Percentiles rank a stretch among this genome's conserved stretches.
phyloP scores from a whole-genome alignment of 2,329 filamentous ascomycete genomes.

The Stachybotrys elegans region DNA sequence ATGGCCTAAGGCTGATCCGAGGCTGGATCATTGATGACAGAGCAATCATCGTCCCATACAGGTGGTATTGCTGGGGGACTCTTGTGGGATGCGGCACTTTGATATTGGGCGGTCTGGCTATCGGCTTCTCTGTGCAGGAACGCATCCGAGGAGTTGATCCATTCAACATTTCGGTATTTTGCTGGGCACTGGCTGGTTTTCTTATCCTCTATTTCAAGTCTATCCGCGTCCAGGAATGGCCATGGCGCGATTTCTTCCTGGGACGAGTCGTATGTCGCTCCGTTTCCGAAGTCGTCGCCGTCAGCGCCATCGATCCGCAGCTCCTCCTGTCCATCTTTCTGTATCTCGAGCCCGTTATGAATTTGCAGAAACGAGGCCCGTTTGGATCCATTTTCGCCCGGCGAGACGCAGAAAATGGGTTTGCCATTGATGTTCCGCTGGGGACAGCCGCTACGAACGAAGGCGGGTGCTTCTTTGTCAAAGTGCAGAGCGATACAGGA shows the following conservation, averaged over 20 bases:
- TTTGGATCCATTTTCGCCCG: neutral
- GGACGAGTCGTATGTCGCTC: constrained; percentile 16
- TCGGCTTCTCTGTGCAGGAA: constrained; percentile 18
- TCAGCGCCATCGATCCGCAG: neutral
- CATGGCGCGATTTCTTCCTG: constrained; percentile 24
- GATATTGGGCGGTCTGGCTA: constrained; percentile 15
- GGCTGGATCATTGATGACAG: too few relatives aligned
- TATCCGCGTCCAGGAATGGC: constrained; percentile 18
- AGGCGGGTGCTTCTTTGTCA: too few relatives aligned
- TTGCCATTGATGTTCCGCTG: constrained; percentile 1
- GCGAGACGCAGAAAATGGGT: neutral
- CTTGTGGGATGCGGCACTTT: too few relatives aligned
- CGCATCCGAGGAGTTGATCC: constrained; percentile 24
- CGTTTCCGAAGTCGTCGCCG: neutral
- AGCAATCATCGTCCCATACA: too few relatives aligned
- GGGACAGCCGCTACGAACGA: too few relatives aligned
- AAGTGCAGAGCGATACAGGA: too few relatives aligned
- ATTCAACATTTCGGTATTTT: constrained; percentile 21
- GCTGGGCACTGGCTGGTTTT: constrained; percentile 20
- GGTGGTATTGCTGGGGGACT: too few relatives aligned
- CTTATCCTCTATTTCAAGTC: constrained; percentile 19
- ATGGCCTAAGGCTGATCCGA: too few relatives aligned
- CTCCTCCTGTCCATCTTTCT: neutral
- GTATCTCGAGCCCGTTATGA: neutral
- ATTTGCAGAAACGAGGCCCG: neutral